These are phyloP conservation scores for Lachancea nothofagi DNA, from an alignment of 805 yeast genomes.

Conservation along the genomic window DNA sequence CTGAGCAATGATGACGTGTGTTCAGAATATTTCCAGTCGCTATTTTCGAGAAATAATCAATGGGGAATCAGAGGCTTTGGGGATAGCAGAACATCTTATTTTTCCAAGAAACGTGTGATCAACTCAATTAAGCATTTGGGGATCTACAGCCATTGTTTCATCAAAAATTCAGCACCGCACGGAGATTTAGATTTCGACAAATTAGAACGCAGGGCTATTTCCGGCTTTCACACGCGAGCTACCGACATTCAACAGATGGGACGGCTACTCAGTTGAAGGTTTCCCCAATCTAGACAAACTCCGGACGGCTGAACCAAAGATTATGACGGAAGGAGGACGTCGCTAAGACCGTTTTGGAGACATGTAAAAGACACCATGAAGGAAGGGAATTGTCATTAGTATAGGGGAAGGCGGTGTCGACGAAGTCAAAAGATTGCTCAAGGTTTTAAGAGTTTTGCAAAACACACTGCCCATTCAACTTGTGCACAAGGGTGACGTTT, in stretches of 20 bases:
- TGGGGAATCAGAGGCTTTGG: conserved; percentile 2
- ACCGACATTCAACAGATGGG: conserved; percentile 4
- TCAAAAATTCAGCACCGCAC: conserved; percentile 2
- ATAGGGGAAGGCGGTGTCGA: conserved; percentile 32
- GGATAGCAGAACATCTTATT: neutral
- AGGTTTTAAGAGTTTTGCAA: conserved; percentile 36
- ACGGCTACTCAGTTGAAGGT: conserved; percentile 1
- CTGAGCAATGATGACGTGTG: no score
- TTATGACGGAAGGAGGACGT: no score
- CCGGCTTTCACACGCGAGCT: neutral
- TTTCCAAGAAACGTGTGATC: neutral
- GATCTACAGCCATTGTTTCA: conserved; percentile 2
- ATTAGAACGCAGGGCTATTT: conserved; percentile 1
- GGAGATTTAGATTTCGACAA: neutral
- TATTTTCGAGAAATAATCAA: neutral
- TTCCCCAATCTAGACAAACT: neutral
- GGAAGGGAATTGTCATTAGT: conserved; percentile 36
- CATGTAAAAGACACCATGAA: neutral
- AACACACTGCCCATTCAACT: conserved; percentile 39
- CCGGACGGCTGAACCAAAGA: neutral
- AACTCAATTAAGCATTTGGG: conserved; percentile 3
- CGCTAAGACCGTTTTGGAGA: neutral
- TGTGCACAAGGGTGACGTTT: conserved; percentile 38
- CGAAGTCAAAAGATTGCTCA: conserved; percentile 37
- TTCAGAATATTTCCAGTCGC: neutral